Conservation (phyloP, 2,329 filamentous ascomycete species). For the Phyllachora maydis region DNA sequence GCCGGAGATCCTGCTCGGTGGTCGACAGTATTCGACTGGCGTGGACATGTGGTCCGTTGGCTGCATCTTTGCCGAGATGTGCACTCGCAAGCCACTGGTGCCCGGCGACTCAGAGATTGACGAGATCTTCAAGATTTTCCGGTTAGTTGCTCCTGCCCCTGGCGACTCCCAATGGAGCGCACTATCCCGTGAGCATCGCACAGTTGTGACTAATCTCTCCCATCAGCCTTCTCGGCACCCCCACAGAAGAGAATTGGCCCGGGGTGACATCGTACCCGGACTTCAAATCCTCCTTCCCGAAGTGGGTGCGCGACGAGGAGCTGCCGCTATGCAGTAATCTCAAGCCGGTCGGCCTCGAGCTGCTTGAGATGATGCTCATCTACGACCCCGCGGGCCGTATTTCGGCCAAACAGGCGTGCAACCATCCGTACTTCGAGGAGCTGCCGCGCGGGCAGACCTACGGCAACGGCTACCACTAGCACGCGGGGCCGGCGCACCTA, state of each 20-base stretch:
- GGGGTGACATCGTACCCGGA: conserved; percentile 78
- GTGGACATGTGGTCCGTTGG: conserved; percentile 88
- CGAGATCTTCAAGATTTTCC: conserved; percentile 89
- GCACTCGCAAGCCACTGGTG: conserved; percentile 73
- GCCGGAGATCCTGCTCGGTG: conserved; percentile 70
- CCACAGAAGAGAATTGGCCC: conserved; percentile 61
- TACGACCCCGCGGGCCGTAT: conserved; percentile 72
- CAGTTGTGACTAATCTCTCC: conserved; percentile 5
- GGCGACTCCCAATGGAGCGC: background rate
- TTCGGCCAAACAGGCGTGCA: conserved; percentile 70
- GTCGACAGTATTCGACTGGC: conserved; percentile 78
- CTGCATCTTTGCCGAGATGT: conserved; percentile 87
- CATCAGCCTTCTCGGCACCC: conserved; percentile 52
- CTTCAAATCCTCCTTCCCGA: conserved; percentile 75
- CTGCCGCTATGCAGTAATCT: conserved; percentile 46
- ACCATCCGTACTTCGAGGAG: conserved; percentile 56
- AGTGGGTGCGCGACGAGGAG: conserved; percentile 54
- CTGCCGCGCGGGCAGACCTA: conserved; percentile 9
- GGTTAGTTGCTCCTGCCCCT: conserved; percentile 34
- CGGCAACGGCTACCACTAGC: conserved; percentile 12
- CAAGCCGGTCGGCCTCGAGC: conserved; percentile 48
- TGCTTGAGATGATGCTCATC: conserved; percentile 47
- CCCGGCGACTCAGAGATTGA: conserved; percentile 83
- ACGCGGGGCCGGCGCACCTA: conserved; percentile 1
- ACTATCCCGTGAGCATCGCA: too few relatives aligned